Base-by-base conservation (phyloP, 331 rosid species). In the Spiraea crenata region DNA sequence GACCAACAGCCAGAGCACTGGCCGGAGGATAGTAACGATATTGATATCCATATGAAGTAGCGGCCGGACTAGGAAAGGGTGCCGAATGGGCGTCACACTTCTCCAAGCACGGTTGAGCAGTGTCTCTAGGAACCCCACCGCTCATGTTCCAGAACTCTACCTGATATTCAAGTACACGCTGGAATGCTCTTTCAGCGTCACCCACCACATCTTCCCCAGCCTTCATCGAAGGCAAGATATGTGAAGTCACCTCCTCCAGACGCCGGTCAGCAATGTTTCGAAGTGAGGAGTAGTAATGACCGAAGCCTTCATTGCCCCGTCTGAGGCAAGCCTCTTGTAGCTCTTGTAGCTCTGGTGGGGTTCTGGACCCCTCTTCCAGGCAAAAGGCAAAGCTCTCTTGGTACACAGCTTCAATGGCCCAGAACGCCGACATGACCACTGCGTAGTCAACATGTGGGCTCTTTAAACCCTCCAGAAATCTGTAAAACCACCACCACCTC, bases 121-220 rank as follows among this genome's bases (percentile, higher is more conserved):
- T 42, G 71, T 61, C 68, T 61, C 57, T 75, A 75, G 50, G 71
- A 71, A 63, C 65, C 69, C 68, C 80, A 9, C 75, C 44, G 82
- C 86, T 82, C 96, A 93, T 88, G 71, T 85, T 90, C 97, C 97
- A 93, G 57, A 93, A 93, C 4, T 79, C 90, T 69, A 93, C 84
- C 75, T 93, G 97, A 25, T 57, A 83, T 52, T 87, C 91, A 63
- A 90, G 79, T 66, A 93, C 87, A 44, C 77, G 45, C 2, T 84
- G 75, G 3, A 93, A 73, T 2, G 63, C 55, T 12, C 67, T 80
- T 79, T 93, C 95, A 39, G 95, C 87, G 55, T 76, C 83, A 38
- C 58, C 77, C 39, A 77, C 60, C 67, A 65, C 79, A 41, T 84
- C 90, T 5, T 67, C 85, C 0, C 87, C n/a, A 57, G 84, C 87